Conservation (phyloP, 2,329 filamentous ascomycete species). For the Claviceps sorghi region DNA sequence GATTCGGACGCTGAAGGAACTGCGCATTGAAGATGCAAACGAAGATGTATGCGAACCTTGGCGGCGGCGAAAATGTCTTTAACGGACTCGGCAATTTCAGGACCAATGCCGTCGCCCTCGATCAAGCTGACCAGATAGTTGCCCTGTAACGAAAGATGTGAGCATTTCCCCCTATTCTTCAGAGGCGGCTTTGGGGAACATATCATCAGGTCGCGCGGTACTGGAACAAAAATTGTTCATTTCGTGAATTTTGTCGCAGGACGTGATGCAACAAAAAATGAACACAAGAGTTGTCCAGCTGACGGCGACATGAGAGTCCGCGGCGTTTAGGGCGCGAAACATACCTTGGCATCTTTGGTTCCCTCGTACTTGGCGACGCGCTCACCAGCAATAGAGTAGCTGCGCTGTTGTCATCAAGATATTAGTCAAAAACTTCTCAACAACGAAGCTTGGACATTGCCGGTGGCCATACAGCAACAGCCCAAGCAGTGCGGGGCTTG, state of each 20-base stretch:
- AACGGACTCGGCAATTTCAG: constrained; percentile 92
- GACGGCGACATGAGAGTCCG: not conserved
- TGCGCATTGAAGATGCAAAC: not conserved
- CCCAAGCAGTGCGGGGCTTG: constrained; percentile 38
- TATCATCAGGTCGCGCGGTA: constrained; percentile 1
- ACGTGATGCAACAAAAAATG: not conserved
- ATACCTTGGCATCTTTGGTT: constrained; percentile 73
- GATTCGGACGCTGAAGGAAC: not conserved
- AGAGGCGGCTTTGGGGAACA: not conserved
- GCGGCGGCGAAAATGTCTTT: constrained; percentile 98
- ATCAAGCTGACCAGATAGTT: constrained; percentile 95
- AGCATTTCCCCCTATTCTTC: not conserved
- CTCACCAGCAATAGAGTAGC: constrained; percentile 50
- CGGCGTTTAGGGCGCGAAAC: constrained; percentile 17
- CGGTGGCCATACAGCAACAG: constrained; percentile 20
- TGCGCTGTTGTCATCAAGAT: constrained; percentile 34
- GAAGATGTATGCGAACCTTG: constrained; percentile 43
- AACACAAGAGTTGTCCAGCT: not conserved
- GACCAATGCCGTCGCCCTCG: constrained; percentile 97
- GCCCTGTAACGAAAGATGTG: constrained; percentile 40
- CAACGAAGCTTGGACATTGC: constrained; percentile 4
- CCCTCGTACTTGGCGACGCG: constrained; percentile 89
- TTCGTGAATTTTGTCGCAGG: not conserved
- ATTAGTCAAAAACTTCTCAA: constrained; percentile 2
- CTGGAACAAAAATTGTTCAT: constrained; percentile 13